These are phyloP conservation scores for Teratosphaeriaceae sp. DNA, from an alignment of 2,329 filamentous ascomycete species.

Conservation along the genomic window DNA sequence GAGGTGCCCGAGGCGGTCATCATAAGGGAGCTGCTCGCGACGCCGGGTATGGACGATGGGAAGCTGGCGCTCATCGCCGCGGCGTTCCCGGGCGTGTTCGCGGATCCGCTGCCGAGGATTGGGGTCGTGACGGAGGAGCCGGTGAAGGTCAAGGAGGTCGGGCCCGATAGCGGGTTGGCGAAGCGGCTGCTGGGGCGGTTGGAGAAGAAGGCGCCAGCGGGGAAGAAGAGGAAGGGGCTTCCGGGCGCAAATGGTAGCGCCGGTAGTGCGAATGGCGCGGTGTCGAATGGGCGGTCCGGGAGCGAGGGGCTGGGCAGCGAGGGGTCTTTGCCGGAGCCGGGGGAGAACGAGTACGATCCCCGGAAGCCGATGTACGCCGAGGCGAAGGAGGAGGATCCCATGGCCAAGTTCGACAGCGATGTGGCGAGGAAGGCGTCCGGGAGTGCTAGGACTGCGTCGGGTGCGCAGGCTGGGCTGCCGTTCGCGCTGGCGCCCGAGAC, in stretches of 20 bases:
- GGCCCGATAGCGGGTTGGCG: conserved; percentile 13
- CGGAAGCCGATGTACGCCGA: conserved; percentile 29
- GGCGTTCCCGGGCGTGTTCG: conserved; percentile 32
- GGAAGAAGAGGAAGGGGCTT: conserved; percentile 29
- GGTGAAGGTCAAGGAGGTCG: conserved; percentile 11
- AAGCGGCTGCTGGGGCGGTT: conserved; percentile 19
- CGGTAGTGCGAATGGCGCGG: conserved; percentile 20
- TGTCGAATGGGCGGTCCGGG: conserved; percentile 11
- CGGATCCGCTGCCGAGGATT: conserved; percentile 37
- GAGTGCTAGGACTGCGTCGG: conserved; percentile 1
- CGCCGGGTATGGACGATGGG: conserved; percentile 50
- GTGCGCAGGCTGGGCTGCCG: not conserved
- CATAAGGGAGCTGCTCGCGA: conserved; percentile 43
- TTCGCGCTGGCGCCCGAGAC: conserved; percentile 18
- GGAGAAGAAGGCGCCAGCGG: conserved; percentile 21
- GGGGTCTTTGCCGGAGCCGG: conserved; percentile 31
- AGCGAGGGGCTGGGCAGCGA: too few species aligned
- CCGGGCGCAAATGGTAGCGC: too few species aligned
- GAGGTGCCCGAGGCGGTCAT: conserved; percentile 48
- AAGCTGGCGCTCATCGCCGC: conserved; percentile 35
- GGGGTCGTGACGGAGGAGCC: conserved; percentile 33
- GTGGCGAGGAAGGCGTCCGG: conserved; percentile 15
- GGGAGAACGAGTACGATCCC: conserved; percentile 45
- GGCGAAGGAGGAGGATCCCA: conserved; percentile 17
- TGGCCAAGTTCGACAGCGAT: conserved; percentile 25